Evolutionary conservation across 169 alveolate species (phyloP).

Genomic region (Condylostoma magnum): DNA sequence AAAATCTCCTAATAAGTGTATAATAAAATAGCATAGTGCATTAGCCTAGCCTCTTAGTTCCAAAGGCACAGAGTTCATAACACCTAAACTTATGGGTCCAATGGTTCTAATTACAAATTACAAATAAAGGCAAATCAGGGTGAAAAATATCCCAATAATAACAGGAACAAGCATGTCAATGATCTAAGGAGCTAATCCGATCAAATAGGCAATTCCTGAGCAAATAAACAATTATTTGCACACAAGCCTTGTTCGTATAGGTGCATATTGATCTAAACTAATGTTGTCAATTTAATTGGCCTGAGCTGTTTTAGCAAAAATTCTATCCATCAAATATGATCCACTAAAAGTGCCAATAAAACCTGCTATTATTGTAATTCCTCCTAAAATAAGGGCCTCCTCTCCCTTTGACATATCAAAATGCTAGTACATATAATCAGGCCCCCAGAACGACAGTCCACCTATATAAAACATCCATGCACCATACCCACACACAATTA

Average conservation of each 20-base stretch:
- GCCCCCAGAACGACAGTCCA: constrained; percentile 36
- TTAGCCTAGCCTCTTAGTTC: constrained; percentile 34
- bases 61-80: constrained; percentile 19
- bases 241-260: background rate
- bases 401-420: background rate
- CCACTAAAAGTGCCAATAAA: constrained; percentile 26
- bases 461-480: constrained; percentile 33
- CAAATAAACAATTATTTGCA: background rate
- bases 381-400: constrained; percentile 24
- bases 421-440: constrained; percentile 25
- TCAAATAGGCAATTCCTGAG: background rate
- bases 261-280: background rate
- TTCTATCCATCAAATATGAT: too few species aligned
- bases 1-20: constrained; percentile 31
- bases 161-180: background rate
- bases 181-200: constrained; percentile 1
- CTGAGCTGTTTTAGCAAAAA: background rate
- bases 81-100: constrained; percentile 21
- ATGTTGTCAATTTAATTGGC: background rate
- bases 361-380: constrained; percentile 28
- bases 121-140: constrained; percentile 11
- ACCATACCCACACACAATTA: constrained; percentile 23
- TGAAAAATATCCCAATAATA: background rate
- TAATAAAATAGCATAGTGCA: constrained; percentile 25
- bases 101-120: constrained; percentile 4